A percentile compares a stretch with the other conserved stretches of the same genome.
Evolutionary conservation across 768 basidiomycete species (phyloP).

Genomic region (Kwoniella mangroviensis): DNA sequence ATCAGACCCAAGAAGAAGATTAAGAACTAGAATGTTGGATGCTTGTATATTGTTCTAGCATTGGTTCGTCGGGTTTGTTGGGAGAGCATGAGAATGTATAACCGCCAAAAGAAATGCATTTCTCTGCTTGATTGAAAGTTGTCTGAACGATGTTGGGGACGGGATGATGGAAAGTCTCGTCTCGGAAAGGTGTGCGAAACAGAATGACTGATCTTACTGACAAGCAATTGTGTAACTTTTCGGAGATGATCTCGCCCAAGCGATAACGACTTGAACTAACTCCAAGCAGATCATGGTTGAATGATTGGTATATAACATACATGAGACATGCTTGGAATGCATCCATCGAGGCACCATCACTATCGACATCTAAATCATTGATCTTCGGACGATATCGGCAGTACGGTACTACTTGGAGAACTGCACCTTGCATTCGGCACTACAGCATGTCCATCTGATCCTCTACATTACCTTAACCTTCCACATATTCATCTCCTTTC

Average conservation of each 20-base stretch:
- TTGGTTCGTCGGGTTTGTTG: conserved; percentile 4
- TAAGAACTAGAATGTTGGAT: conserved; percentile 61
- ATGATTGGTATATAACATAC: too few species aligned
- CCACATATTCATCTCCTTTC: not conserved
- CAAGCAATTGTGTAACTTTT: not conserved
- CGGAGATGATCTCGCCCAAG: too few species aligned
- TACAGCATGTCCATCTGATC: too few species aligned
- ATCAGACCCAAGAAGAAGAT: conserved; percentile 83
- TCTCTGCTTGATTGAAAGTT: conserved; percentile 4
- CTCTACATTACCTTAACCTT: not conserved
- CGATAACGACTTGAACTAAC: too few species aligned
- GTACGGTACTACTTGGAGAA: too few species aligned
- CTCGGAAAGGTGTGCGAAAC: not conserved
- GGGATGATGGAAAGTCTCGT: not conserved
- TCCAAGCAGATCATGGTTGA: too few species aligned
- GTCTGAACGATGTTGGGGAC: not conserved
- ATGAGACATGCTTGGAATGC: too few species aligned
- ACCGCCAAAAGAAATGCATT: conserved; percentile 5
- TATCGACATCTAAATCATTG: too few species aligned
- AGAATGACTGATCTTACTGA: not conserved
- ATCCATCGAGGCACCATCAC: too few species aligned
- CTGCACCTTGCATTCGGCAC: too few species aligned
- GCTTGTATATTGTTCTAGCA: conserved; percentile 23
- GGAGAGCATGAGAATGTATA: conserved; percentile 4
- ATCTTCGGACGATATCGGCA: too few species aligned